Evolutionary conservation across 345 rosid genomes (phyloP), one percentile per base, ranked within the genome.

Genomic region (Eucalyptus erythrocorys): DNA sequence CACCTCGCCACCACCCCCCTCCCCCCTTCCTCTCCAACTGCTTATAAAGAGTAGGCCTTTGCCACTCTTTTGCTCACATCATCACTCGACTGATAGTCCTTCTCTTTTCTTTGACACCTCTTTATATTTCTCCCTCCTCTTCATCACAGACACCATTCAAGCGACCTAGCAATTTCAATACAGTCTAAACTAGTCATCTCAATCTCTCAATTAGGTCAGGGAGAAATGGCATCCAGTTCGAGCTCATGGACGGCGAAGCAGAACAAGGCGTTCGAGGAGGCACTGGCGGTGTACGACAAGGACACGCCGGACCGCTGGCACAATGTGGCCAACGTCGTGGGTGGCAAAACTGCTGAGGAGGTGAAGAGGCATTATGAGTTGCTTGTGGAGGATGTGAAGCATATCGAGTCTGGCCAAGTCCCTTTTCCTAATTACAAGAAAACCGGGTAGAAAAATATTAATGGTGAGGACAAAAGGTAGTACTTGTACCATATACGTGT

Each of bases 281-380:
- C 99, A 6, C 93, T 98, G 92, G 99, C 99, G 14, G 94, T 93
- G 87, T 97, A 93, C 43, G 99, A 98, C 93, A 92, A 92, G 93
- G 99, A 98, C 90, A 97, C 99, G 15, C 99, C 99, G 4, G 99
- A 97, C 93, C 98, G 99, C 82, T 98, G 99, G 99, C 76, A 91
- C 90, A 98, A 98, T 93, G 95, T 98, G 80, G 99, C 99, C 89
- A 95, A 86, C 91, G 98, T 97, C 1, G 99, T 98, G 66, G 98
- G 95, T 45, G 98, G 96, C 32, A 98, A 92, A 90, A 98, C 98
- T 49, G 94, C 97, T 1, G 99, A 97, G 47, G 98, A 97, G 91
- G 99, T 94, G 88, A 95, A 94, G 93, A 91, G 91, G 90, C 99
- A 96, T 88, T 97, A 96, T 86, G 97, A 96, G 71, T 89, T 91